Evolutionary conservation across 495 filamentous ascomycete genomes (phyloP), one percentile per base, ranked within the genome.

Genomic region (Astrocystis sublimbata): DNA sequence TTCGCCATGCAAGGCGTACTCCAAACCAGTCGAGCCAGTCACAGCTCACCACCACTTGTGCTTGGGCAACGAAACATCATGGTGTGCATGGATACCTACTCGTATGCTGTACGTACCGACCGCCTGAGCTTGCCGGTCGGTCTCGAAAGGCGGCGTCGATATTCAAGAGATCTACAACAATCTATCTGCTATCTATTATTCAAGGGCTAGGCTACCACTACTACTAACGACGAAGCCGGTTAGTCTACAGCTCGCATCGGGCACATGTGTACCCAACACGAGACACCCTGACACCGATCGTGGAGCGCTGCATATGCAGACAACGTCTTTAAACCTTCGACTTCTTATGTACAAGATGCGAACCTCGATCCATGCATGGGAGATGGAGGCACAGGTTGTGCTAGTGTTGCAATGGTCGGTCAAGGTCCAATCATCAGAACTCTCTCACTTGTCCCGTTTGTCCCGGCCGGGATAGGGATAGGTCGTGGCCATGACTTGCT

Each of bases 61-160:
- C n/a, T n/a, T n/a, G 36, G 58, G 47, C 47, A 61, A 61, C 53
- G 45, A 43, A 60, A 21, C 17, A n/a, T n/a, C n/a, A n/a, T n/a
- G n/a, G n/a, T n/a, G n/a, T n/a, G n/a, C n/a, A n/a, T n/a, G n/a
- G n/a, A n/a, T n/a, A n/a, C n/a, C n/a, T n/a, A n/a, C n/a, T n/a
- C n/a, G 36, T 28, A 7, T 53, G 36, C 10, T 12, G n/a, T 35
- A 36, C 49, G 28, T 35, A 51, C 17, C 17, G 47, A n/a, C n/a
- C n/a, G n/a, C n/a, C n/a, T n/a, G 19, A 19, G 28, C 21, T 36
- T 35, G 35, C n/a, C 47, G 17, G 23, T 35, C 47, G 19, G 30
- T 12, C 3, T n/a, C 30, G 54, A 33, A 33, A 26, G 31, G 47
- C 45, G 33, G 7, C 38, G 54, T 45, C 54, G 15, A 26, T 57